phyloP scores from a whole-genome alignment of 495 filamentous ascomycete genomes.

The Aspergillus campestris region DNA sequence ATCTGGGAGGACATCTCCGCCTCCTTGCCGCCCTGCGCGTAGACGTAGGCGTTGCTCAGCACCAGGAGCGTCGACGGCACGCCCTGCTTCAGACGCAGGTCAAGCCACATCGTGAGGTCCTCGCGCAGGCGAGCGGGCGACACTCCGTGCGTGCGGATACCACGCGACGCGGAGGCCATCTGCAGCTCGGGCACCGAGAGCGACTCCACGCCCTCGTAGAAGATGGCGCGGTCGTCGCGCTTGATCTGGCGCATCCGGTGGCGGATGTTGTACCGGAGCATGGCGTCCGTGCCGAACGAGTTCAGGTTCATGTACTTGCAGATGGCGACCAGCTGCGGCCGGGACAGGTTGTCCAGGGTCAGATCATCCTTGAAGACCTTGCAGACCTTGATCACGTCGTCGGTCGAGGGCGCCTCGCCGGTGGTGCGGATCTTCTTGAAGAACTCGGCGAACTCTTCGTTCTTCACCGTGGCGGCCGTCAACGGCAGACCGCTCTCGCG shows the following conservation, averaged over 20 bases:
- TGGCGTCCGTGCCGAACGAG: slow-evolving; percentile 90
- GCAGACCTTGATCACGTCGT: slow-evolving; percentile 97
- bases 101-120: slow-evolving; percentile 90
- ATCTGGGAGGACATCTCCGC: slow-evolving; percentile 82
- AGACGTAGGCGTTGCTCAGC: slow-evolving; percentile 95
- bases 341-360: slow-evolving; percentile 92
- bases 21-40: slow-evolving; percentile 75
- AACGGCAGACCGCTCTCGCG: slow-evolving; percentile 88
- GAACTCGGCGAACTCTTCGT: slow-evolving; percentile 93
- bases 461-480: slow-evolving; percentile 75
- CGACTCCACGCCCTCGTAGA: slow-evolving; percentile 86
- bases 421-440: slow-evolving; percentile 94
- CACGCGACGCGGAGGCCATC: slow-evolving; percentile 80
- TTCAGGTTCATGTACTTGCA: slow-evolving; percentile 98
- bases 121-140: slow-evolving; percentile 81
- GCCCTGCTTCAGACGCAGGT: slow-evolving; percentile 84
- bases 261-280: slow-evolving; percentile 96
- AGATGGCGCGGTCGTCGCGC: slow-evolving; percentile 90
- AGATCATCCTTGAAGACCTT: slow-evolving; percentile 99
- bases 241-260: slow-evolving; percentile 99
- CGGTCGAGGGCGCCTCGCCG: slow-evolving; percentile 76
- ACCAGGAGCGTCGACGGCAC: slow-evolving; percentile 93
- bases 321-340: slow-evolving; percentile 93
- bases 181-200: slow-evolving; percentile 91
- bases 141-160: slow-evolving; percentile 85